Percentiles rank a stretch among this genome's conserved stretches.
Evolutionary conservation across 2,329 filamentous ascomycete species (phyloP).

Genomic region (Nannizziopsis barbatae): DNA sequence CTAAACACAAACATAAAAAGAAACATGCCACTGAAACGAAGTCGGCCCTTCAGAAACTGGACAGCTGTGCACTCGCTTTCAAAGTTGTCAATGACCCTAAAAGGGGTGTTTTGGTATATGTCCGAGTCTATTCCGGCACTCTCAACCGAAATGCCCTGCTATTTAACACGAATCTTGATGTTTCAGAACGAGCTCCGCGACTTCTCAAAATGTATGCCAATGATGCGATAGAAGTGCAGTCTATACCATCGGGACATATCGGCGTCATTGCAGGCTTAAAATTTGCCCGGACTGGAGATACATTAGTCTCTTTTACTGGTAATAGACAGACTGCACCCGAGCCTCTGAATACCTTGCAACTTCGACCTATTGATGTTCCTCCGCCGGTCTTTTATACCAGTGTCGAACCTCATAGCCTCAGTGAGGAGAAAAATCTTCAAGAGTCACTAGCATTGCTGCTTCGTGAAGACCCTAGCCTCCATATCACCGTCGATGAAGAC

Average conservation of each 20-base stretch:
- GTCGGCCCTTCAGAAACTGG: constrained; percentile 48
- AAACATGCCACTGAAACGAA: constrained; percentile 37
- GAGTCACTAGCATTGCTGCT: constrained; percentile 66
- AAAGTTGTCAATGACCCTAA: constrained; percentile 86
- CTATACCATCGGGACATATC: constrained; percentile 77
- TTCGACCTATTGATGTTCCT: constrained; percentile 78
- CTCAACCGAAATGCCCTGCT: constrained; percentile 62
- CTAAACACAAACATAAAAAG: constrained; percentile 35
- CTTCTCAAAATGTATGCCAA: constrained; percentile 83
- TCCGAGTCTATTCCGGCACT: constrained; percentile 79
- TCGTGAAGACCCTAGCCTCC: constrained; percentile 83
- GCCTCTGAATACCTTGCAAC: constrained; percentile 61
- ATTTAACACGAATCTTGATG: constrained; percentile 75
- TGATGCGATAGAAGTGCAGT: constrained; percentile 71
- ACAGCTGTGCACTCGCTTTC: constrained; percentile 63
- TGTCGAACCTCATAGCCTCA: constrained; percentile 66
- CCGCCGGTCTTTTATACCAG: constrained; percentile 96
- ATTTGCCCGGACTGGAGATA: constrained; percentile 85
- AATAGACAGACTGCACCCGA: constrained; percentile 55
- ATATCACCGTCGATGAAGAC: constrained; percentile 74
- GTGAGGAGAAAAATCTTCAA: constrained; percentile 69
- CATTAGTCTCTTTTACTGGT: constrained; percentile 62
- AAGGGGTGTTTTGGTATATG: constrained; percentile 78
- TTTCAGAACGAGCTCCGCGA: constrained; percentile 68
- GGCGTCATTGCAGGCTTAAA: constrained; percentile 87